These are phyloP conservation scores for Manihot esculenta DNA, from an alignment of 441 rosid species.

Conservation along the genomic window DNA sequence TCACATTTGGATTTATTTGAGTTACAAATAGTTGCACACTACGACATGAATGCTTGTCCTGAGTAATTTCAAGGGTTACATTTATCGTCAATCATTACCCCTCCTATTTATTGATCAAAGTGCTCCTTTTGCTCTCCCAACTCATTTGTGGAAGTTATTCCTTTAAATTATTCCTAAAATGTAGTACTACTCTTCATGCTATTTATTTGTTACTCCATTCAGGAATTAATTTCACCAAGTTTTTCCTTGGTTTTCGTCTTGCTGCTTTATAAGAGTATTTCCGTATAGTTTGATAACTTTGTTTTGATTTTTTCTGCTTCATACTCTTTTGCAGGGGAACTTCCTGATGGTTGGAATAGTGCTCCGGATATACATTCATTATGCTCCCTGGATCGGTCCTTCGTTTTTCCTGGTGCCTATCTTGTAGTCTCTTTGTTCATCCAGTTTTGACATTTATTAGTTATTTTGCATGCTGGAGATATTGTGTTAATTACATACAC, in stretches of 20 bases:
- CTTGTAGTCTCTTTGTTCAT: constrained; percentile 23
- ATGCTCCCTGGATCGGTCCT: constrained; percentile 66
- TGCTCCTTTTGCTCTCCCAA: neutral
- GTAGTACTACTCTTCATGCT: neutral
- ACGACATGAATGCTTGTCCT: no score
- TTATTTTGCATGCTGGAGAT: constrained; percentile 6
- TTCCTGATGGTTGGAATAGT: constrained; percentile 68
- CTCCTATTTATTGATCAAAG: no score
- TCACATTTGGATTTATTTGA: no score
- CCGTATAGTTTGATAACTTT: neutral
- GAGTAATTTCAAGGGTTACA: neutral
- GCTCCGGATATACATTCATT: constrained; percentile 60
- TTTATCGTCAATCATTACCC: neutral
- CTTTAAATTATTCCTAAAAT: neutral
- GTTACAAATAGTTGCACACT: no score
- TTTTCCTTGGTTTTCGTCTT: constrained; percentile 6
- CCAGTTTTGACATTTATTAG: constrained; percentile 13
- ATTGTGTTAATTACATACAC: constrained; percentile 17
- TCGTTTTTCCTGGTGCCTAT: constrained; percentile 84
- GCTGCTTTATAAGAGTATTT: neutral
- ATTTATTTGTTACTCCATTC: neutral
- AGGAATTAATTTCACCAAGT: neutral
- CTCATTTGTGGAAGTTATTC: neutral
- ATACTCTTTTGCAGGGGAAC: constrained; percentile 48
- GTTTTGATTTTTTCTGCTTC: neutral